phyloP scores from a whole-genome alignment of 208 protist genomes.

The Wallacemonas sp. region DNA sequence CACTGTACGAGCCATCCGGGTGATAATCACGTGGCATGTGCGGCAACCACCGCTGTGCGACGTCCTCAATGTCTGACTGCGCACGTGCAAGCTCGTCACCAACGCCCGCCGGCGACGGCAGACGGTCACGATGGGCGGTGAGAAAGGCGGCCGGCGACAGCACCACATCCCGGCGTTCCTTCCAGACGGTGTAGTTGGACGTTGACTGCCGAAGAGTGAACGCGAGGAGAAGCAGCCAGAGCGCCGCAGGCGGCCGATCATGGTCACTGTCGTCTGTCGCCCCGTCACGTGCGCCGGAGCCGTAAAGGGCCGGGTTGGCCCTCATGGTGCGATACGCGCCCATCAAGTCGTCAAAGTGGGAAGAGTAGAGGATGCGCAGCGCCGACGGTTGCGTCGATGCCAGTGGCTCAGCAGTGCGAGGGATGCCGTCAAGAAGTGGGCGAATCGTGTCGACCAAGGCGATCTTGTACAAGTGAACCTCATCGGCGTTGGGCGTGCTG shows the following conservation, averaged over 20 bases:
- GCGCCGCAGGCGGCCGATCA: slow-evolving; percentile 25
- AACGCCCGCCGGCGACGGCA: neutral
- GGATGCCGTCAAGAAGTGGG: slow-evolving; percentile 26
- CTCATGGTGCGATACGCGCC: slow-evolving; percentile 56
- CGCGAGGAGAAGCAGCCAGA: slow-evolving; percentile 67
- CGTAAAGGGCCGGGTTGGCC: neutral
- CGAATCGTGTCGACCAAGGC: slow-evolving; percentile 32
- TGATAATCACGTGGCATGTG: neutral
- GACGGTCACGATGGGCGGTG: slow-evolving; percentile 15
- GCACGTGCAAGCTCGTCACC: neutral
- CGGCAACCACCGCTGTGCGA: neutral
- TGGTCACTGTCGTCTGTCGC: neutral
- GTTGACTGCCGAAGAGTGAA: slow-evolving; percentile 50
- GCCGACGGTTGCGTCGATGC: slow-evolving; percentile 28
- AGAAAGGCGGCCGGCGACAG: slow-evolving; percentile 26
- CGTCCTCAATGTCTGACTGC: neutral
- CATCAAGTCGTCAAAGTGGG: slow-evolving; percentile 48
- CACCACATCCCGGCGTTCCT: slow-evolving; percentile 64
- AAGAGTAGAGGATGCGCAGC: slow-evolving; percentile 40
- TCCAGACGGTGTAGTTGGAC: slow-evolving; percentile 77
- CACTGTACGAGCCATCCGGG: neutral
- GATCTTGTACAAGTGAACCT: slow-evolving; percentile 32
- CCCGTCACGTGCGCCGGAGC: neutral
- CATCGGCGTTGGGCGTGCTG: neutral
- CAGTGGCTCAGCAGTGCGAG: slow-evolving; percentile 32